These are phyloP conservation scores for Claviceps lovelessii DNA, from an alignment of 2,329 filamentous ascomycete genomes.

Conservation along the genomic window DNA sequence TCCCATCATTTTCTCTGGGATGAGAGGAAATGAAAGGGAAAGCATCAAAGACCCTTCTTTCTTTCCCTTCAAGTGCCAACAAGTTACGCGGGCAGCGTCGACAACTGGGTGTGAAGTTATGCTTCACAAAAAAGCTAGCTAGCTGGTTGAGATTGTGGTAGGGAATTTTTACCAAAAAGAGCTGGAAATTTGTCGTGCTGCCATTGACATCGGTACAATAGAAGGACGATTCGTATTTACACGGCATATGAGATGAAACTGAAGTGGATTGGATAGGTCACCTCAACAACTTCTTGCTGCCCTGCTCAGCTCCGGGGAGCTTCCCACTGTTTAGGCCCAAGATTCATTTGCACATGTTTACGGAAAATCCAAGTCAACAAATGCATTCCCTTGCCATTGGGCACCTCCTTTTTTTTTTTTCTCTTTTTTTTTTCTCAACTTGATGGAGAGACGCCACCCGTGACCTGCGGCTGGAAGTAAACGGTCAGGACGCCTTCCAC, in stretches of 20 bases:
- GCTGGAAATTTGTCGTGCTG: not conserved
- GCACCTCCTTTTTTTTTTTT: no score
- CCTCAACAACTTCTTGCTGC: not conserved
- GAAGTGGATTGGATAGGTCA: not conserved
- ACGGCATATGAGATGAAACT: not conserved
- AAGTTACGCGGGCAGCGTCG: not conserved
- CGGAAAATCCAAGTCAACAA: no score
- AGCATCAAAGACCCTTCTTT: not conserved
- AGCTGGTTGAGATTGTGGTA: not conserved
- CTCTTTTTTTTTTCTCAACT: no score
- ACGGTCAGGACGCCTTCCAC: conserved; percentile 26
- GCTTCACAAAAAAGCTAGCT: not conserved
- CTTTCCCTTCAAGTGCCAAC: not conserved
- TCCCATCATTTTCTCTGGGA: not conserved
- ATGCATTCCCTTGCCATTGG: no score
- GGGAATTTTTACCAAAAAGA: not conserved
- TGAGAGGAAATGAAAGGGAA: not conserved
- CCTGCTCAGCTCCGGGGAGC: not conserved
- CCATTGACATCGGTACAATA: not conserved
- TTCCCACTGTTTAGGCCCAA: not conserved
- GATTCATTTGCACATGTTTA: not conserved
- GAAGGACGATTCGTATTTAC: not conserved
- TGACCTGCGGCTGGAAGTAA: conserved; percentile 23
- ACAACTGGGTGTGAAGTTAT: not conserved
- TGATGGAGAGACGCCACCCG: conserved; percentile 9